Conservation (phyloP, 169 alveolate genomes). For the Cryptosporidium ubiquitum region DNA sequence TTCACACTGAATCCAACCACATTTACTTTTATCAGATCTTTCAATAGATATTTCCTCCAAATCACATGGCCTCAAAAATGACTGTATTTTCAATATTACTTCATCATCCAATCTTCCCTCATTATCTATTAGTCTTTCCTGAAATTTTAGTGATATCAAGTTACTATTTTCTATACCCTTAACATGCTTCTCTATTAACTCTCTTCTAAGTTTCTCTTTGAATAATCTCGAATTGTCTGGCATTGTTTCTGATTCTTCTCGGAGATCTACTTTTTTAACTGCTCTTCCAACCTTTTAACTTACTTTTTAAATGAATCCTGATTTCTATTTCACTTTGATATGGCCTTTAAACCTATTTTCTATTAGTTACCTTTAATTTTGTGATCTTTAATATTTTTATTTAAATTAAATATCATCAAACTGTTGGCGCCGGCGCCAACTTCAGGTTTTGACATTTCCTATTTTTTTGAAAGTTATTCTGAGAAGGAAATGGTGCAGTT, state of each 20-base stretch:
- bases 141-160: conserved; percentile 38
- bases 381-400: not conserved
- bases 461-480: not conserved
- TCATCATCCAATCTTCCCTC: not conserved
- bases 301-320: not conserved
- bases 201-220: conserved; percentile 28
- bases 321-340: not conserved
- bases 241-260: not conserved
- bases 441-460: not conserved
- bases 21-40: conserved; percentile 17
- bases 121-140: conserved; percentile 48
- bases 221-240: not conserved
- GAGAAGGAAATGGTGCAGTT: conserved; percentile 76
- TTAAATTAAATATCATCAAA: not conserved
- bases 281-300: not conserved
- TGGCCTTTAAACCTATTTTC: not conserved
- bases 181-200: conserved; percentile 55
- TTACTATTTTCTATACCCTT: conserved; percentile 26
- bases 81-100: not conserved
- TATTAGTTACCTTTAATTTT: not conserved
- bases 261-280: too few relatives aligned
- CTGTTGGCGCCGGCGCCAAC: conserved; percentile 17
- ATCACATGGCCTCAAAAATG: conserved; percentile 57
- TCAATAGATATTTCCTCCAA: conserved; percentile 65
- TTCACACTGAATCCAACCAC: conserved; percentile 58